Conservation (phyloP, 164 flowering plant genomes). For the Protea cynaroides region DNA sequence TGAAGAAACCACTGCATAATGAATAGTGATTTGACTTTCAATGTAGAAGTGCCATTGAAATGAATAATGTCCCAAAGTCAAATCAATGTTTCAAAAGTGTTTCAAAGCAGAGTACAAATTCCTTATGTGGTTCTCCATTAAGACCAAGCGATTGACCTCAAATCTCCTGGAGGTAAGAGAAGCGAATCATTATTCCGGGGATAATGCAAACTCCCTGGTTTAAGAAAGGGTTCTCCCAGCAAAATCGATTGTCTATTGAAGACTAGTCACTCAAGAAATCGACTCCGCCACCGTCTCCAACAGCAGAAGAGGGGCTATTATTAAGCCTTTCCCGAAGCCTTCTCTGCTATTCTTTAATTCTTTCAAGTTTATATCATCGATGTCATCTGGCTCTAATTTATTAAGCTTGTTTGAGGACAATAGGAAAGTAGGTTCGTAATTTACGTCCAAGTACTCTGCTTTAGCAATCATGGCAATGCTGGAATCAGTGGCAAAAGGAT, state of each 20-base stretch:
- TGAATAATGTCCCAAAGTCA: too few relatives aligned
- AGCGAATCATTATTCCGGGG: constrained; percentile 39
- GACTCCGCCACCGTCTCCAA: too few relatives aligned
- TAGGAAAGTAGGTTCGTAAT: constrained; percentile 40
- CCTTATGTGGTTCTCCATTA: constrained; percentile 70
- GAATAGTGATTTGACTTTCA: too few relatives aligned
- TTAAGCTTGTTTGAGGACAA: constrained; percentile 60
- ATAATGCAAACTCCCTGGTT: constrained; percentile 59
- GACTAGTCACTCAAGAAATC: constrained; percentile 6
- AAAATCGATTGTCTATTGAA: constrained; percentile 16
- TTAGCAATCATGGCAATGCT: constrained; percentile 45
- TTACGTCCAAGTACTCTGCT: constrained; percentile 60
- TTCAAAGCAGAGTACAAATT: constrained; percentile 43
- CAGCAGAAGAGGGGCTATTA: constrained; percentile 1
- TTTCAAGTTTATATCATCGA: constrained; percentile 70
- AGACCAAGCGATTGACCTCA: constrained; percentile 39
- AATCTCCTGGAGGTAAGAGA: constrained; percentile 36
- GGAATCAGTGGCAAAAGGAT: constrained; percentile 44
- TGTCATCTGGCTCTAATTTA: constrained; percentile 81
- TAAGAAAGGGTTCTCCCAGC: constrained; percentile 30
- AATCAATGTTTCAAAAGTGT: constrained; percentile 61
- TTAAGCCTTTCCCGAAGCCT: constrained; percentile 3
- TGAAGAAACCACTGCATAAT: too few relatives aligned
- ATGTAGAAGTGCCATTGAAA: too few relatives aligned
- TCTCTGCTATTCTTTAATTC: constrained; percentile 65